phyloP scores from a whole-genome alignment of 371 early-diverging fungal genomes.

The Entomophthora muscae region DNA sequence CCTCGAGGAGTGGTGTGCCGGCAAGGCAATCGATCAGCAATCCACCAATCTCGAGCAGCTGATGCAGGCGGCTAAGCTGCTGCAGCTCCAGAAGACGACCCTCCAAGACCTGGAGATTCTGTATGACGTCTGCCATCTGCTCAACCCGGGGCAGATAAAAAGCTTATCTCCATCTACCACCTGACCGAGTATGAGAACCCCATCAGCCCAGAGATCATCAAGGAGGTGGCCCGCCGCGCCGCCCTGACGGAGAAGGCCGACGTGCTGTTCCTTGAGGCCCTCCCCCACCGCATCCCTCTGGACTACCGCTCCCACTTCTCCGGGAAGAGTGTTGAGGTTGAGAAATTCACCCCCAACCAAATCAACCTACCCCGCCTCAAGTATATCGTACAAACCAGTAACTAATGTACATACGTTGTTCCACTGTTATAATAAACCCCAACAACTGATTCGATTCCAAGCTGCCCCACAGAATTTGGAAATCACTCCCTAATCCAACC shows the following conservation, averaged over 20 bases:
- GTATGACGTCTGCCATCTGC: constrained; percentile 86
- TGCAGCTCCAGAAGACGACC: constrained; percentile 85
- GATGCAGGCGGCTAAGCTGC: constrained; percentile 84
- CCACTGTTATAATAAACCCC: background rate
- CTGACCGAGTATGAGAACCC: constrained; percentile 72
- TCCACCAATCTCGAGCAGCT: constrained; percentile 78
- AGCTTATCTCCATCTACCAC: constrained; percentile 66
- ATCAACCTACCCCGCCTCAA: constrained; percentile 5
- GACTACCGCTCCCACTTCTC: constrained; percentile 7
- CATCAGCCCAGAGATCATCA: constrained; percentile 73
- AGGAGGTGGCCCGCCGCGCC: constrained; percentile 73
- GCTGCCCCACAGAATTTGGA: too few species aligned
- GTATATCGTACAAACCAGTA: constrained; percentile 1
- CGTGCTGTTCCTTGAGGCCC: constrained; percentile 67
- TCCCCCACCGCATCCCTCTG: constrained; percentile 19
- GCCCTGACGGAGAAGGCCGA: constrained; percentile 70
- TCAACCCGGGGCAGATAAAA: constrained; percentile 91
- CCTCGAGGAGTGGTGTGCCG: constrained; percentile 92
- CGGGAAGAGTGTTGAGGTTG: constrained; percentile 9
- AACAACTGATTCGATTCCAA: background rate
- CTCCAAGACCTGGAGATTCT: constrained; percentile 83
- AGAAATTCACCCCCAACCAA: constrained; percentile 4
- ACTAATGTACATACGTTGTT: background rate
- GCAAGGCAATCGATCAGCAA: constrained; percentile 75
- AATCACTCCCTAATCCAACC: background rate